Evolutionary conservation across 208 protist genomes (phyloP), one percentile per base, ranked within the genome.

Genomic region (Kentomonas sorsogonicus): DNA sequence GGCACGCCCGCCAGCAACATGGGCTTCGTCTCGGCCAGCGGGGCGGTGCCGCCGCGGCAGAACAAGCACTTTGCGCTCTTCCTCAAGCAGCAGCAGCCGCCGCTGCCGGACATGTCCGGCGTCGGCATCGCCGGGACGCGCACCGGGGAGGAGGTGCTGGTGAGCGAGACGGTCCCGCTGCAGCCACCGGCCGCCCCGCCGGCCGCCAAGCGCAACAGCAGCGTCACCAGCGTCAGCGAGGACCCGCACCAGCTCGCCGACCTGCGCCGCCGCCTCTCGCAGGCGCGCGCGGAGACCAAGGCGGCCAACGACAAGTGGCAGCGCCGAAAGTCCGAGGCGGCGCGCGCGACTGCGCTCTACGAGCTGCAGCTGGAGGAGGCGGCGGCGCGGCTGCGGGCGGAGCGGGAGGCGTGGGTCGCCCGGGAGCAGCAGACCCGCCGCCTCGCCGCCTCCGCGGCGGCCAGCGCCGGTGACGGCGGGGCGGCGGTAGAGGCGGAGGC

Each of bases 81-180:
- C n/a, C n/a, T n/a, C n/a, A n/a, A n/a, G n/a, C n/a, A n/a, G n/a
- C n/a, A n/a, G n/a, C n/a, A n/a, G n/a, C n/a, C n/a, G n/a, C n/a
- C n/a, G n/a, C n/a, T n/a, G n/a, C n/a, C n/a, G n/a, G n/a, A n/a
- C n/a, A n/a, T n/a, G n/a, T n/a, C n/a, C n/a, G 47, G 43, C 1
- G 63, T 86, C 11, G 50, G 66, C 16, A 67, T 93, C 25, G 83
- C 77, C 34, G 86, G 86, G 0, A 68, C 71, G n/a, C 82, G 80
- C 27, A 91, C 78, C 0, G 86, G 86, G 7, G 77, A 88, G 58
- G 75, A 79, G 54, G 72, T 79, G 11, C 18, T 72, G 0, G 56
- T 83, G 27, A 53, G 69, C 18, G 50, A 31, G 15, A 44, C 43
- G 7, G 36, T 30, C 16, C 63, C 27, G 10, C 76, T 67, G 44